phyloP scores from a whole-genome alignment of 371 early-diverging fungal genomes.

The Blakeslea trispora region DNA sequence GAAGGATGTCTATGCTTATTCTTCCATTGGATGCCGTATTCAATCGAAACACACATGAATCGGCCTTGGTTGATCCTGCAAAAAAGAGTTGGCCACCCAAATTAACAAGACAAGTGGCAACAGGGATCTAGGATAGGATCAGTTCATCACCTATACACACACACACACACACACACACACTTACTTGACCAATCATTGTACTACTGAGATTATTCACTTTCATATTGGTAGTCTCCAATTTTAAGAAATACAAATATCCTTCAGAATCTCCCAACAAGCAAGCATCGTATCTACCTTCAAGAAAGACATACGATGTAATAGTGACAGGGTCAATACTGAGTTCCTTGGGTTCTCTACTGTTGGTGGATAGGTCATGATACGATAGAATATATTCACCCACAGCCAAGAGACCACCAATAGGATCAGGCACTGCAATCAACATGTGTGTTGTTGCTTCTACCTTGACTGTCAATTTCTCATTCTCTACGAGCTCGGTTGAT shows the following conservation, averaged over 20 bases:
- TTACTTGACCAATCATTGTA: conserved; percentile 21
- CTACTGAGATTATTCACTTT: conserved; percentile 14
- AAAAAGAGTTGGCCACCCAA: conserved; percentile 69
- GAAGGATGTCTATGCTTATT: conserved; percentile 49
- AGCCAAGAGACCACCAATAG: conserved; percentile 66
- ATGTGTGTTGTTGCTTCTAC: conserved; percentile 56
- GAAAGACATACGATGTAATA: conserved; percentile 32
- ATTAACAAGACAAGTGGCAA: conserved; percentile 66
- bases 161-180: conserved; percentile 5
- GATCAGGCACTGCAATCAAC: conserved; percentile 61
- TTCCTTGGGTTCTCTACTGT: conserved; percentile 20
- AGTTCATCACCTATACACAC: too few species aligned
- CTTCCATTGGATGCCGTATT: conserved; percentile 24
- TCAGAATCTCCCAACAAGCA: conserved; percentile 75
- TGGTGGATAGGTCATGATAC: conserved; percentile 43
- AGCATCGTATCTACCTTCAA: conserved; percentile 50
- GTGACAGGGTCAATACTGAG: conserved; percentile 57
- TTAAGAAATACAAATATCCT: conserved; percentile 68
- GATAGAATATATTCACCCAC: conserved; percentile 72
- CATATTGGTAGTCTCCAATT: conserved; percentile 35
- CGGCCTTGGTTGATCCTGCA: conserved; percentile 83
- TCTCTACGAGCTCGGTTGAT: neutral
- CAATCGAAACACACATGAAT: conserved; percentile 73
- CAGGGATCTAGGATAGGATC: conserved; percentile 23
- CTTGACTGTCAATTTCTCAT: conserved; percentile 21